Percentiles rank a stretch among this genome's conserved stretches.
Conservation (phyloP, 768 basidiomycete genomes). For the button mushroom (Agaricus bisporus) region DNA sequence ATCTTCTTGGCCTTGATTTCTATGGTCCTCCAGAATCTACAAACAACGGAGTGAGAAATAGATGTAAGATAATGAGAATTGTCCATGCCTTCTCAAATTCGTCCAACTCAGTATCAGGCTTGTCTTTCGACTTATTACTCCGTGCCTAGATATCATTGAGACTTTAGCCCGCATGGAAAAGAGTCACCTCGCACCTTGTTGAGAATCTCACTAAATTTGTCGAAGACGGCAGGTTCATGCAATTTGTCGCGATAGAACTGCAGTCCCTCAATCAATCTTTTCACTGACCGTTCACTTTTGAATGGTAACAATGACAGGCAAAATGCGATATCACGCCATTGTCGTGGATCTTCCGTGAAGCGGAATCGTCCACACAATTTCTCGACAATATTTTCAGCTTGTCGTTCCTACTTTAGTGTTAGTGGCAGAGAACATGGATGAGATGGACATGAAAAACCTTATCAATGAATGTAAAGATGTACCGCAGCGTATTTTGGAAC, state of each 20-base stretch:
- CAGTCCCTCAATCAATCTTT: conserved; percentile 91
- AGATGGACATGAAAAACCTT: conserved; percentile 48
- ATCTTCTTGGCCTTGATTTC: conserved; percentile 84
- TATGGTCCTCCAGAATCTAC: conserved; percentile 81
- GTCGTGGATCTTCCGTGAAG: conserved; percentile 78
- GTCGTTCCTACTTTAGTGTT: conserved; percentile 68
- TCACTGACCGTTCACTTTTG: conserved; percentile 95
- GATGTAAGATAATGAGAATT: neutral
- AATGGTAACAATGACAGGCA: conserved; percentile 92
- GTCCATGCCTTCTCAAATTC: conserved; percentile 81
- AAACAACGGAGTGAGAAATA: neutral
- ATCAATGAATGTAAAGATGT: conserved; percentile 96
- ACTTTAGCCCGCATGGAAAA: neutral
- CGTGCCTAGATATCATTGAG: conserved; percentile 49
- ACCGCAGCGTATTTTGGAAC: conserved; percentile 90
- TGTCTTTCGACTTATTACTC: conserved; percentile 86
- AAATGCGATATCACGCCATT: conserved; percentile 97
- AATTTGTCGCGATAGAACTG: conserved; percentile 95
- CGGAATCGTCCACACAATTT: conserved; percentile 97
- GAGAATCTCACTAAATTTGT: conserved; percentile 85
- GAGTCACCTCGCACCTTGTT: conserved; percentile 52
- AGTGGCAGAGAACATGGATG: neutral
- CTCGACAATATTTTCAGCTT: conserved; percentile 95
- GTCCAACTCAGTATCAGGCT: conserved; percentile 88
- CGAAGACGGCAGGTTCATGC: conserved; percentile 79